Evolutionary conservation across 192 early-diverging fungal genomes (phyloP).

Genomic region (Podila verticillata): DNA sequence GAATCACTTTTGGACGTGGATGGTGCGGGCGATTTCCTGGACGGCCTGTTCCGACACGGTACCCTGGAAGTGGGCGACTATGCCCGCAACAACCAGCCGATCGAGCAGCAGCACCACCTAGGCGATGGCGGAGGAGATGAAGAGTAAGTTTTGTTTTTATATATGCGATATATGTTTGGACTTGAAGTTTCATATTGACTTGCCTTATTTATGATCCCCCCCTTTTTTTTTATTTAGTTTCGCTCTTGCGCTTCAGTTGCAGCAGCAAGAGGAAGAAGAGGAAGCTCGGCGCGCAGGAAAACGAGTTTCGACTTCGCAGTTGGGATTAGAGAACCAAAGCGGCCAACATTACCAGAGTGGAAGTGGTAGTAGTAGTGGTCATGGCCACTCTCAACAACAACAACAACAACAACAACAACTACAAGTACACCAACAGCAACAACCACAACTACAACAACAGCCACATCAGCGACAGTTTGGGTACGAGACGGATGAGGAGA

Average conservation of each 20-base stretch:
- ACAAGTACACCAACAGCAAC: not conserved
- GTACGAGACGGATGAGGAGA: not conserved
- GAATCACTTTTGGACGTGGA: slow-evolving; percentile 75
- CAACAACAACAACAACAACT: slow-evolving; percentile 16
- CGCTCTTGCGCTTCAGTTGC: slow-evolving; percentile 50
- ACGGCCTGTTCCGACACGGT: slow-evolving; percentile 60
- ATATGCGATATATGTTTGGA: not conserved
- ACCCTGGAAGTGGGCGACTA: slow-evolving; percentile 49
- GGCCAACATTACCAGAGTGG: not conserved
- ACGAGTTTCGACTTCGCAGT: slow-evolving; percentile 19
- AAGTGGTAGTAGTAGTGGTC: not conserved
- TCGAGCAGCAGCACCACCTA: slow-evolving; percentile 17
- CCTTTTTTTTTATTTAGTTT: slow-evolving; percentile 38
- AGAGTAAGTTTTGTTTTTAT: slow-evolving; percentile 37
- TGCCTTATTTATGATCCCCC: not conserved
- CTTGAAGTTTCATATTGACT: too few relatives aligned
- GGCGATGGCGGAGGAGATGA: slow-evolving; percentile 54
- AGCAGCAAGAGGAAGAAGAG: slow-evolving; percentile 54
- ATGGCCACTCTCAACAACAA: slow-evolving; percentile 17
- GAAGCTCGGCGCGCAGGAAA: slow-evolving; percentile 30
- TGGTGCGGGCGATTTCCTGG: slow-evolving; percentile 66
- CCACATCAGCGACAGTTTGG: slow-evolving; percentile 1
- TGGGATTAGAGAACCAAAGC: not conserved
- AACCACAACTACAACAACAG: not conserved
- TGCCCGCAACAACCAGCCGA: slow-evolving; percentile 47